Evolutionary conservation across 441 rosid genomes (phyloP).

Genomic region (Populus trichocarpa): DNA sequence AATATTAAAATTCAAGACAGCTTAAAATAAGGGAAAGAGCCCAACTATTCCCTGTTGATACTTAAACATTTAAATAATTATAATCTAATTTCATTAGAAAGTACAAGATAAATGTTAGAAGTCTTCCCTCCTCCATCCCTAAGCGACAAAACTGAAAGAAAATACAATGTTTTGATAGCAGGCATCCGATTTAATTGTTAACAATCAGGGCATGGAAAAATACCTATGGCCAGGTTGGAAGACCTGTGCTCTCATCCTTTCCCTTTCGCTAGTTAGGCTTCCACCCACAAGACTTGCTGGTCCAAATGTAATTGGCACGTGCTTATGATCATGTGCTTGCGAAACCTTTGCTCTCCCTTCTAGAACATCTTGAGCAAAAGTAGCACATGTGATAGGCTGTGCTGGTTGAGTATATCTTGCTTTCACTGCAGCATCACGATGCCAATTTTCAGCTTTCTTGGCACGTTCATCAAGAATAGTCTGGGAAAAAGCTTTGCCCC

Average conservation of each 20-base stretch:
- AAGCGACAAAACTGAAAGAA: not conserved
- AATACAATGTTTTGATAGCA: not conserved
- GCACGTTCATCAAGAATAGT: constrained; percentile 71
- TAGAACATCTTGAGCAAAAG: constrained; percentile 93
- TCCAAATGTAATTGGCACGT: constrained; percentile 89
- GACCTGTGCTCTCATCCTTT: constrained; percentile 76
- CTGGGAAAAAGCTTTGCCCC: constrained; percentile 63
- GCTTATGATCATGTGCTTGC: constrained; percentile 78
- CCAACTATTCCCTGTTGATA: not conserved
- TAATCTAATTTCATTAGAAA: not conserved
- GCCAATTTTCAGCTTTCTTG: constrained; percentile 87
- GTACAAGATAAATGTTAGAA: not conserved
- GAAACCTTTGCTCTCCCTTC: constrained; percentile 90
- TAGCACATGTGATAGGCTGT: constrained; percentile 88
- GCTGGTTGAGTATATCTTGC: constrained; percentile 66
- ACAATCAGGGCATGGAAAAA: not conserved
- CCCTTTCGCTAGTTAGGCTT: constrained; percentile 63
- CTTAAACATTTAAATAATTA: not conserved
- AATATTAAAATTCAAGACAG: not conserved
- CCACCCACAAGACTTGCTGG: constrained; percentile 84
- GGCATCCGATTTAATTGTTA: not conserved
- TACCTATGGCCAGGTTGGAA: constrained; percentile 93
- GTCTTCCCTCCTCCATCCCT: not conserved
- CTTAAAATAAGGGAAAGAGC: not conserved
- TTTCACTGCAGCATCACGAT: constrained; percentile 69